Percentiles rank a stretch among this genome's conserved stretches.
Evolutionary conservation across 2,329 filamentous ascomycete genomes (phyloP).

Genomic region (Diaporthe sp.): DNA sequence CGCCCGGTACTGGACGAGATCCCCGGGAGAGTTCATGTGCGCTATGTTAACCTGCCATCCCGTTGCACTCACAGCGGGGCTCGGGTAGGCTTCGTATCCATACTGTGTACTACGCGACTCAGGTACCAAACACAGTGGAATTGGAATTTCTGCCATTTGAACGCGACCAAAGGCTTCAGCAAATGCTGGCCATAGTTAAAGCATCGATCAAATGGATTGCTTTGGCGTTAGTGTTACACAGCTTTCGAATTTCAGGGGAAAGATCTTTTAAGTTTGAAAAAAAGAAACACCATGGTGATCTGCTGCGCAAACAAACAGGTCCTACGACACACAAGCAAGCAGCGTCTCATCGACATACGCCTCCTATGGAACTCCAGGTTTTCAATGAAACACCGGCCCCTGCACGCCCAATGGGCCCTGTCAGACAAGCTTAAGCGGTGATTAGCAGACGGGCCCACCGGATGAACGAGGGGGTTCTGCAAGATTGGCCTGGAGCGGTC

Average conservation of each 20-base stretch:
- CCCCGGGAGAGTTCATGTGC: not conserved
- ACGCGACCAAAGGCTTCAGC: not conserved
- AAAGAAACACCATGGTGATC: not conserved
- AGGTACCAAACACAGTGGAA: not conserved
- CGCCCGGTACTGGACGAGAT: not conserved
- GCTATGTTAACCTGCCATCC: not conserved
- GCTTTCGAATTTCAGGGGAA: too few species aligned
- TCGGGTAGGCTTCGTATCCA: not conserved
- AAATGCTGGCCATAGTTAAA: too few species aligned
- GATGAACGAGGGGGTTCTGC: not conserved
- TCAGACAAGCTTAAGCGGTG: not conserved
- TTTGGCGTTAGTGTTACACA: too few species aligned
- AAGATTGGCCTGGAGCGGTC: not conserved
- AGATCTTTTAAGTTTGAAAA: not conserved
- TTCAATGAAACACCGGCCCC: slow-evolving; percentile 7
- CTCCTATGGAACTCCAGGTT: not conserved
- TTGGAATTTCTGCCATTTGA: too few species aligned
- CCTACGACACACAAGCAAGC: too few species aligned
- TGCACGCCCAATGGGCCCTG: not conserved
- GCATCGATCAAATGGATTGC: too few species aligned
- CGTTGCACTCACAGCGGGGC: slow-evolving; percentile 3
- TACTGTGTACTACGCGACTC: not conserved
- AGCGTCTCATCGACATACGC: not conserved
- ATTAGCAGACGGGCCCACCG: not conserved
- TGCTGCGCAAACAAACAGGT: not conserved